Percentiles rank a stretch among this genome's conserved stretches.
Evolutionary conservation across 441 rosid species (phyloP).

Genomic region (Erodium texanum): DNA sequence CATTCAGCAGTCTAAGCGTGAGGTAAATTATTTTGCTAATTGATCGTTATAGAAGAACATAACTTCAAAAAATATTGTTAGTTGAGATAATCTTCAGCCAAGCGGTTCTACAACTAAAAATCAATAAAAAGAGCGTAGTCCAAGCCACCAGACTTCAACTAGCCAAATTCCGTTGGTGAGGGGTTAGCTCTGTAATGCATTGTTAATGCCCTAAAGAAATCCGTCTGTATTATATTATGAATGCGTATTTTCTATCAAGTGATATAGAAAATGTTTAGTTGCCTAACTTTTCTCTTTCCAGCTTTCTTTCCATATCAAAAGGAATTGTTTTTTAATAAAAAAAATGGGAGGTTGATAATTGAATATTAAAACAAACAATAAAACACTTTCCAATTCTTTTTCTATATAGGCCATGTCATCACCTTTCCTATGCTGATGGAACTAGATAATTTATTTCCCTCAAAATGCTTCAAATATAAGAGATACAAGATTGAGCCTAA

Average conservation of each 20-base stretch:
- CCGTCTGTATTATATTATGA: not conserved
- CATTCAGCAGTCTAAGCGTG: conserved; percentile 82
- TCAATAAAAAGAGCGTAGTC: not conserved
- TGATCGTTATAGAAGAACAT: not conserved
- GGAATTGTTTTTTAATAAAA: not conserved
- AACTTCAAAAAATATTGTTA: not conserved
- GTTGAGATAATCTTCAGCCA: not conserved
- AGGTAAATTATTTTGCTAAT: conserved; percentile 35
- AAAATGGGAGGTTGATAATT: not conserved
- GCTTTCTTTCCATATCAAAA: not conserved
- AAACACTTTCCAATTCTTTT: not conserved
- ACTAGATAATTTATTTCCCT: not conserved
- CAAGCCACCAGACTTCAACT: not conserved
- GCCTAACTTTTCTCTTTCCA: not conserved
- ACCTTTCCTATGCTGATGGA: not conserved
- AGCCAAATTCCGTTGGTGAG: not conserved
- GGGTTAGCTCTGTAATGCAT: not conserved
- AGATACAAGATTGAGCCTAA: not conserved
- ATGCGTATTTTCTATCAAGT: not conserved
- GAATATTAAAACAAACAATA: not conserved
- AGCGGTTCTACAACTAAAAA: not conserved
- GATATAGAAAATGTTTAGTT: not conserved
- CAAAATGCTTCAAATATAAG: not conserved
- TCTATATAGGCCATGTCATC: not conserved
- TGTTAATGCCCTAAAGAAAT: not conserved